These are phyloP conservation scores for Monoraphidium neglectum DNA, from an alignment of 139 green algal species.

Conservation along the genomic window DNA sequence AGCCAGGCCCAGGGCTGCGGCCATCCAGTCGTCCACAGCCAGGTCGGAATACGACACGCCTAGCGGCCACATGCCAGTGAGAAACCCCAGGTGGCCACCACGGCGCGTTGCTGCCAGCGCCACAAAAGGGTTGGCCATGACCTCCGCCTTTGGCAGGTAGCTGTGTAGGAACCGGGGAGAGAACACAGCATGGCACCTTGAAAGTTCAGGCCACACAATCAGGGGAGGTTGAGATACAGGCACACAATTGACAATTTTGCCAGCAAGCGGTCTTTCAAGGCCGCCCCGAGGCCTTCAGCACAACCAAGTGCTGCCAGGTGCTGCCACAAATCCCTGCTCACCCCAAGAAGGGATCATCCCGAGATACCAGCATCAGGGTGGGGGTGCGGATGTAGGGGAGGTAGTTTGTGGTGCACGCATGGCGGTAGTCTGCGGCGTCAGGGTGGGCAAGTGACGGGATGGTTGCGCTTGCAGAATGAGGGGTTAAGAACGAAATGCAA, in stretches of 20 bases:
- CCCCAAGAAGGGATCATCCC: slow-evolving; percentile 70
- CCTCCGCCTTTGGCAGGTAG: slow-evolving; percentile 34
- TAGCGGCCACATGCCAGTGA: slow-evolving; percentile 42
- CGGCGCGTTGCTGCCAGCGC: slow-evolving; percentile 39
- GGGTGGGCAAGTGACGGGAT: too few relatives aligned
- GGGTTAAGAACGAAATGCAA: background rate
- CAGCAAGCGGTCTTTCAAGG: background rate
- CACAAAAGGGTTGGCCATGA: slow-evolving; percentile 39
- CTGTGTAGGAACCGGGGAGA: slow-evolving; percentile 6
- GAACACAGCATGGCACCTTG: background rate
- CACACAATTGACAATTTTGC: background rate
- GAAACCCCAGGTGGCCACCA: slow-evolving; percentile 52
- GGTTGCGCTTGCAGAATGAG: background rate
- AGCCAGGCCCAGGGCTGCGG: background rate
- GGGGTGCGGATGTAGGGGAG: slow-evolving; percentile 58
- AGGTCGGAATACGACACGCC: slow-evolving; percentile 8
- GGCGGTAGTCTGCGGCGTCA: background rate
- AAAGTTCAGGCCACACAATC: background rate
- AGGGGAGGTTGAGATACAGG: background rate
- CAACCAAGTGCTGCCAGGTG: background rate
- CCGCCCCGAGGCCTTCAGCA: background rate
- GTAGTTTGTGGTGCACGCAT: slow-evolving; percentile 40
- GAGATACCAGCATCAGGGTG: slow-evolving; percentile 54
- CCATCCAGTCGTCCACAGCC: slow-evolving; percentile 21
- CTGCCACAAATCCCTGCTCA: slow-evolving; percentile 10